Conservation (phyloP, 495 filamentous ascomycete genomes). For the Astrocystis sublimbata region DNA sequence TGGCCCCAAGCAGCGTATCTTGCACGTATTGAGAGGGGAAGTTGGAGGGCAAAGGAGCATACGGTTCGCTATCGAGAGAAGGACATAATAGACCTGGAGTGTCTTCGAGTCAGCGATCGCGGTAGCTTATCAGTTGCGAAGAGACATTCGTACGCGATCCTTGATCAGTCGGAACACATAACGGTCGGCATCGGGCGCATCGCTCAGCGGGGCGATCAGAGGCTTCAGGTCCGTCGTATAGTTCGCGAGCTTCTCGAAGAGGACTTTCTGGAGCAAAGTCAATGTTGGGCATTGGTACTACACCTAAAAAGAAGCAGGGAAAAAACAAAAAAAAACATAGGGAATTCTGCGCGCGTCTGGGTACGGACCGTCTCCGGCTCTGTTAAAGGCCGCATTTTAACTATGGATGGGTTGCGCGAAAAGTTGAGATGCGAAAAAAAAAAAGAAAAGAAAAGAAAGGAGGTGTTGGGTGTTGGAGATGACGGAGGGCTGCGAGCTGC, state of each 20-base stretch:
- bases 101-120: neutral
- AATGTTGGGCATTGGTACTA: neutral
- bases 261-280: slow-evolving; percentile 42
- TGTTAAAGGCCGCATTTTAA: slow-evolving; percentile 70
- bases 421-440: neutral
- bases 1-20: neutral
- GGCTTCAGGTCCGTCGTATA: slow-evolving; percentile 54
- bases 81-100: slow-evolving; percentile 75
- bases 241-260: slow-evolving; percentile 82
- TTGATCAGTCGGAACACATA: slow-evolving; percentile 85
- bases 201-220: slow-evolving; percentile 16
- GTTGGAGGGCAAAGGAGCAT: neutral
- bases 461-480: neutral
- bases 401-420: neutral
- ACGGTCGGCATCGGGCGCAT: slow-evolving; percentile 64
- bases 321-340: no score
- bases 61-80: slow-evolving; percentile 76
- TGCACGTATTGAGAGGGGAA: neutral
- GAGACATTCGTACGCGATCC: slow-evolving; percentile 43
- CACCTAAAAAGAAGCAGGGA: no score
- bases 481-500: slow-evolving; percentile 1
- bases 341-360: neutral
- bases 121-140: neutral
- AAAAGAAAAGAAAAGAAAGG: no score
- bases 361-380: slow-evolving; percentile 59